A percentile compares a stretch with the other conserved stretches of the same genome.
These are phyloP conservation scores for Mycogone perniciosa DNA, from an alignment of 2,329 filamentous ascomycete genomes.

Conservation along the genomic window DNA sequence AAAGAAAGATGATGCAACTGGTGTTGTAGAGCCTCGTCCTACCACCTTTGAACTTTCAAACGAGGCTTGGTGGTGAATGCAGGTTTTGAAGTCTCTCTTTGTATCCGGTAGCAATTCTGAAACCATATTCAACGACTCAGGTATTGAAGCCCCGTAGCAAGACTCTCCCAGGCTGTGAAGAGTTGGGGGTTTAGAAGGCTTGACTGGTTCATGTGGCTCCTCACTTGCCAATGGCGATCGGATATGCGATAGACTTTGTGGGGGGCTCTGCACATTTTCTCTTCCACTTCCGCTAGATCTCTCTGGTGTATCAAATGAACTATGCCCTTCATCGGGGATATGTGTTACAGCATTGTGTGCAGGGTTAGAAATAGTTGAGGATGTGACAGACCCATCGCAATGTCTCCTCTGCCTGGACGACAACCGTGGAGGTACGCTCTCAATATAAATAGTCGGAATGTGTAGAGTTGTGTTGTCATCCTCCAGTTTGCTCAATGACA, in stretches of 20 bases:
- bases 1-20: neutral
- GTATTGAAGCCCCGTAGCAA: too few relatives aligned
- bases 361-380: neutral
- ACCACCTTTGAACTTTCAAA: neutral
- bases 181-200: too few relatives aligned
- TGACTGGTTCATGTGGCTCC: too few relatives aligned
- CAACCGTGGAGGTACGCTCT: conserved; percentile 14
- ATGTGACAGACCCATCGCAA: neutral
- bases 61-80: neutral
- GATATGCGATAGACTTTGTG: neutral
- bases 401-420: conserved; percentile 13
- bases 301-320: neutral
- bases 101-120: neutral
- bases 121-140: too few relatives aligned
- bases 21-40: neutral
- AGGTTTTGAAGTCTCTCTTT: too few relatives aligned
- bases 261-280: neutral
- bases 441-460: conserved; percentile 7
- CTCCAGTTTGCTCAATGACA: neutral
- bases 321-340: neutral
- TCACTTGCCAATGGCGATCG: neutral
- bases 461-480: neutral
- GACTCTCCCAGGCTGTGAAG: too few relatives aligned
- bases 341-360: neutral
- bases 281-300: neutral